A percentile compares a stretch with the other conserved stretches of the same genome.
Conservation (phyloP, 1,139 yeast species). For the Ogataea hybrid region DNA sequence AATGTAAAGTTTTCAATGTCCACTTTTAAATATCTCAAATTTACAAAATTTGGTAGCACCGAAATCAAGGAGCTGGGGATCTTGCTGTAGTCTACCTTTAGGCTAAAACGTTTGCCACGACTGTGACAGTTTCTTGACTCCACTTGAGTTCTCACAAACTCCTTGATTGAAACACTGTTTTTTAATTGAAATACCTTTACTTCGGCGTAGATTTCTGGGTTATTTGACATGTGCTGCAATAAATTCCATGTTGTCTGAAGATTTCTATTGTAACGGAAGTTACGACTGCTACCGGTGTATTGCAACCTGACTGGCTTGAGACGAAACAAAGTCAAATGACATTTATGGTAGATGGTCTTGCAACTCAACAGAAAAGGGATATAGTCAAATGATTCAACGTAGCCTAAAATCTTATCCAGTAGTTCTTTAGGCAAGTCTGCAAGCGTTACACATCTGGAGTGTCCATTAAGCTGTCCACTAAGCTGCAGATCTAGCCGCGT, state of each 20-base stretch:
- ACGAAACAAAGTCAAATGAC: slow-evolving; percentile 19
- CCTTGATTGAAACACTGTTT: slow-evolving; percentile 8
- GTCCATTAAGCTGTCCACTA: no score
- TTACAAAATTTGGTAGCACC: slow-evolving; percentile 10
- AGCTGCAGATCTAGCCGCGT: not conserved
- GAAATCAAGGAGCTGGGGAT: slow-evolving; percentile 7
- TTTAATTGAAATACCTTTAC: slow-evolving; percentile 17
- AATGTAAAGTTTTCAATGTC: slow-evolving; percentile 11
- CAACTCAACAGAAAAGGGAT: slow-evolving; percentile 19
- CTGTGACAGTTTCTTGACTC: not conserved
- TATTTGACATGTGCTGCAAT: slow-evolving; percentile 8
- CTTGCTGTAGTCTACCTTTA: slow-evolving; percentile 1
- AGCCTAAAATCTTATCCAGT: slow-evolving; percentile 19
- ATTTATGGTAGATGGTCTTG: slow-evolving; percentile 17
- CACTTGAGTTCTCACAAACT: not conserved
- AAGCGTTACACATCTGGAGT: slow-evolving; percentile 20
- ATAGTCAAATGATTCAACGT: slow-evolving; percentile 12
- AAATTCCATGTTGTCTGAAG: slow-evolving; percentile 13
- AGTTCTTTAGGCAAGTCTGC: slow-evolving; percentile 26
- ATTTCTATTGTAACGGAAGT: slow-evolving; percentile 5
- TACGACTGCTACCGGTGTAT: slow-evolving; percentile 10
- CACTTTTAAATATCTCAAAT: slow-evolving; percentile 16
- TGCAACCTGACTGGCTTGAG: slow-evolving; percentile 15
- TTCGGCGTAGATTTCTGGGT: slow-evolving; percentile 12
- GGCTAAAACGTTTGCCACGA: not conserved